Conservation (phyloP, 2,329 filamentous ascomycete species). For the Aspergillus sp. region DNA sequence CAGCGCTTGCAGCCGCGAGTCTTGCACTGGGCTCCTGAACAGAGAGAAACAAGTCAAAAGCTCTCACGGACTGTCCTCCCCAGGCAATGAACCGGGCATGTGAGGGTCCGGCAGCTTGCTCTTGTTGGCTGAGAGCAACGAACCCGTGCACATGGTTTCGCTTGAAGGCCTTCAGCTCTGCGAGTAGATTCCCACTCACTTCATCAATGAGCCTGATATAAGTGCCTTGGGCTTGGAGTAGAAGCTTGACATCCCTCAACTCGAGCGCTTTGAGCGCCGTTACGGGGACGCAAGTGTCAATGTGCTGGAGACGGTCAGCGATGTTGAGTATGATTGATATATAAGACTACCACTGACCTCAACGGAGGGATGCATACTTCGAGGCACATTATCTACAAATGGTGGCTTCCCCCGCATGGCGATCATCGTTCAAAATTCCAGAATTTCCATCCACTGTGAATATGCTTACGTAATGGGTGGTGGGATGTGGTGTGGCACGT, state of each 20-base stretch:
- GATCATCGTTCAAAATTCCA: slow-evolving; percentile 18
- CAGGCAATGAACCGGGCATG: slow-evolving; percentile 57
- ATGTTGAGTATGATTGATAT: background rate
- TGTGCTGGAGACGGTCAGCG: slow-evolving; percentile 36
- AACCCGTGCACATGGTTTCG: slow-evolving; percentile 45
- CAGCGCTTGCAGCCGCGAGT: slow-evolving; percentile 38
- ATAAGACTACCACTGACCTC: slow-evolving; percentile 29
- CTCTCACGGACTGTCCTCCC: slow-evolving; percentile 64
- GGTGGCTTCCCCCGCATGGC: slow-evolving; percentile 17
- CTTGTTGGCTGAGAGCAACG: slow-evolving; percentile 26
- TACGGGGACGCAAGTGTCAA: slow-evolving; percentile 47
- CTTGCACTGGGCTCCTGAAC: slow-evolving; percentile 19
- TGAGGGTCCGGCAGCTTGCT: slow-evolving; percentile 15
- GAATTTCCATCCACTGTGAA: slow-evolving; percentile 20
- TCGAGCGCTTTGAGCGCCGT: slow-evolving; percentile 40
- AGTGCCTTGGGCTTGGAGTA: slow-evolving; percentile 45
- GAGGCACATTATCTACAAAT: slow-evolving; percentile 19
- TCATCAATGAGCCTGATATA: slow-evolving; percentile 38
- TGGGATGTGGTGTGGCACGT: slow-evolving; percentile 21
- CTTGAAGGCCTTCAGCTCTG: slow-evolving; percentile 35
- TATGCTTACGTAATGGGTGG: slow-evolving; percentile 22
- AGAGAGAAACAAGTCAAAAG: slow-evolving; percentile 39
- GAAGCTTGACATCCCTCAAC: slow-evolving; percentile 27
- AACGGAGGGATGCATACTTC: slow-evolving; percentile 31
- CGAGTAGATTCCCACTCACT: slow-evolving; percentile 29